Evolutionary conservation across 192 early-diverging fungal species (phyloP).

Genomic region (Coemansia sp.): DNA sequence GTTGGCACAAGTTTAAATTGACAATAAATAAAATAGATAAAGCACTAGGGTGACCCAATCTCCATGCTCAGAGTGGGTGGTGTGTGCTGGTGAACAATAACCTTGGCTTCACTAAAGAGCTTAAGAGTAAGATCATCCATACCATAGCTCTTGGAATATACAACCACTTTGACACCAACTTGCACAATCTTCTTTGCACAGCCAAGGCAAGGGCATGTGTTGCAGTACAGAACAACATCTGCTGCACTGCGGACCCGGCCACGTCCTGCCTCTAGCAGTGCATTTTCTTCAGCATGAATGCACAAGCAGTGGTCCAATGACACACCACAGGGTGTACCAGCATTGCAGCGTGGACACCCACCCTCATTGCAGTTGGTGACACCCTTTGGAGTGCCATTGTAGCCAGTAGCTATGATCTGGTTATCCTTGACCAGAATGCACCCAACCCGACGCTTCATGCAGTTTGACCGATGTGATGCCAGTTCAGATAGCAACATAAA

Average conservation of each 20-base stretch:
- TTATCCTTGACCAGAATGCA: slow-evolving; percentile 87
- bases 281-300: slow-evolving; percentile 99
- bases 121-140: slow-evolving; percentile 87
- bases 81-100: slow-evolving; percentile 76
- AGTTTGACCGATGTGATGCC: slow-evolving; percentile 88
- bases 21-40: neutral
- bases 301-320: slow-evolving; percentile 88
- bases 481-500: slow-evolving; percentile 94
- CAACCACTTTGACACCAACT: slow-evolving; percentile 86
- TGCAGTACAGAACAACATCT: slow-evolving; percentile 83
- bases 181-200: slow-evolving; percentile 98
- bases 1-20: too few species aligned
- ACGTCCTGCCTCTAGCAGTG: slow-evolving; percentile 92
- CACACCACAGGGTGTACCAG: slow-evolving; percentile 72
- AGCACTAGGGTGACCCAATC: slow-evolving; percentile 38
- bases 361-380: slow-evolving; percentile 93
- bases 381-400: slow-evolving; percentile 95
- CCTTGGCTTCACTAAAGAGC: slow-evolving; percentile 80
- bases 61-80: slow-evolving; percentile 61
- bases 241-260: slow-evolving; percentile 73
- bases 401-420: slow-evolving; percentile 95
- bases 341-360: slow-evolving; percentile 92
- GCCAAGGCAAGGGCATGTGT: slow-evolving; percentile 84
- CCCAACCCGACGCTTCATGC: slow-evolving; percentile 98
- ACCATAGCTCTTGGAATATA: slow-evolving; percentile 89